These are phyloP conservation scores for Paecilomyces variotii DNA, from an alignment of 2,329 filamentous ascomycete genomes.

Conservation along the genomic window DNA sequence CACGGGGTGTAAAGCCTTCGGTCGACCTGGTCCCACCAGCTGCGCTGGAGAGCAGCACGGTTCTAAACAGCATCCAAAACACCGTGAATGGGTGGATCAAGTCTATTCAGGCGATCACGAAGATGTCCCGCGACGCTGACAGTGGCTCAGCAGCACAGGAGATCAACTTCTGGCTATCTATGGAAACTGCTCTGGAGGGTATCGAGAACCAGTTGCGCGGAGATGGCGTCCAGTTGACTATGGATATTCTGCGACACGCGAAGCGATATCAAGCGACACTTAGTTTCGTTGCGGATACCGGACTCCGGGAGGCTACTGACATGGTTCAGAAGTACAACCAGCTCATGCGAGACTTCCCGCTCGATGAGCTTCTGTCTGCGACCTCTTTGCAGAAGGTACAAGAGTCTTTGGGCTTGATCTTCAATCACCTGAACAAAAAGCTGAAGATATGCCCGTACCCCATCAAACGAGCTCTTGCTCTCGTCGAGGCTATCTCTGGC, in stretches of 20 bases:
- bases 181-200: conserved; percentile 86
- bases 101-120: conserved; percentile 93
- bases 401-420: conserved; percentile 83
- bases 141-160: conserved; percentile 83
- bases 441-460: conserved; percentile 93
- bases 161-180: conserved; percentile 98
- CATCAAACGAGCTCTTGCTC: conserved; percentile 76
- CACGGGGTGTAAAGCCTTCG: conserved; percentile 58
- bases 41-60: conserved; percentile 79
- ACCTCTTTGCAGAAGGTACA: conserved; percentile 82
- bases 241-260: conserved; percentile 91
- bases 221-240: conserved; percentile 79
- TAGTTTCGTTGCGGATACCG: conserved; percentile 93
- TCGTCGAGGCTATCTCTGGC: conserved; percentile 95
- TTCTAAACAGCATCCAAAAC: conserved; percentile 87
- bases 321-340: conserved; percentile 98
- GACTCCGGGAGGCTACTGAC: conserved; percentile 90
- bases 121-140: conserved; percentile 77
- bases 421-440: conserved; percentile 95
- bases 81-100: conserved; percentile 98
- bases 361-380: conserved; percentile 89
- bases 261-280: conserved; percentile 97
- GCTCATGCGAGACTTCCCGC: conserved; percentile 94
- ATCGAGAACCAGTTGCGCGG: conserved; percentile 84
- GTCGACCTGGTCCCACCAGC: conserved; percentile 68